These are phyloP conservation scores for Cryphonectria nitschkei DNA, from an alignment of 2,329 filamentous ascomycete genomes.

Conservation along the genomic window DNA sequence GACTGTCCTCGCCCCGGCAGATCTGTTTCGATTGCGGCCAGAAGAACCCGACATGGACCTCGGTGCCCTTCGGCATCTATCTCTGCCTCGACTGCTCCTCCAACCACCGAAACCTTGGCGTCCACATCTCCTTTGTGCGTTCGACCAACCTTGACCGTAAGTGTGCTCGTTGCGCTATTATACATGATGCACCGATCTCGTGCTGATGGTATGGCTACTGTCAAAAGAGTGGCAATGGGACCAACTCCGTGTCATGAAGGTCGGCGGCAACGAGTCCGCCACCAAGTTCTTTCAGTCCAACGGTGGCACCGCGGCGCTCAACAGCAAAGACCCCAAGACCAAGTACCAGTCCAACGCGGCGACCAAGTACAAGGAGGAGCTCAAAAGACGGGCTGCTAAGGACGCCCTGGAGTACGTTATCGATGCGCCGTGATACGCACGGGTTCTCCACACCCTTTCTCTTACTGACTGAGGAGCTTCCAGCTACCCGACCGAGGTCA, in stretches of 20 bases:
- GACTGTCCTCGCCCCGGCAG: slow-evolving; percentile 48
- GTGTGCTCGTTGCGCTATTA: slow-evolving; percentile 40
- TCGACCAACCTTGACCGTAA: slow-evolving; percentile 98
- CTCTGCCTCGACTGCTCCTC: slow-evolving; percentile 97
- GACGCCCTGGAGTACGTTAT: slow-evolving; percentile 79
- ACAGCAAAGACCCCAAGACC: slow-evolving; percentile 94
- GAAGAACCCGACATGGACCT: slow-evolving; percentile 98
- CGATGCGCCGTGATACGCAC: slow-evolving; percentile 7
- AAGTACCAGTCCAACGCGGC: slow-evolving; percentile 96
- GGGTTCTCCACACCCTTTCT: not conserved
- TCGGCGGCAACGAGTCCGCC: slow-evolving; percentile 95
- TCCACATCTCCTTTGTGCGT: slow-evolving; percentile 98
- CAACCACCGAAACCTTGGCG: slow-evolving; percentile 95
- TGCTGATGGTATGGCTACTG: slow-evolving; percentile 24
- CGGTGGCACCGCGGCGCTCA: slow-evolving; percentile 88
- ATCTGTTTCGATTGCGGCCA: slow-evolving; percentile 98
- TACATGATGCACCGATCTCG: not conserved
- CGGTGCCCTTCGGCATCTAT: slow-evolving; percentile 95
- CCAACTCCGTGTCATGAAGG: slow-evolving; percentile 95
- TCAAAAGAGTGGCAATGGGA: slow-evolving; percentile 96
- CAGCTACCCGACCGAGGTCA: slow-evolving; percentile 83
- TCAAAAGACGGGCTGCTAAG: slow-evolving; percentile 80
- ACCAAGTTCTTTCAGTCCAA: slow-evolving; percentile 99
- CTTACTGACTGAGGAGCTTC: slow-evolving; percentile 30
- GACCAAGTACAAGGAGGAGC: slow-evolving; percentile 96